Conservation (phyloP, 208 protist genomes). For the Vickermania spadyakhi region DNA sequence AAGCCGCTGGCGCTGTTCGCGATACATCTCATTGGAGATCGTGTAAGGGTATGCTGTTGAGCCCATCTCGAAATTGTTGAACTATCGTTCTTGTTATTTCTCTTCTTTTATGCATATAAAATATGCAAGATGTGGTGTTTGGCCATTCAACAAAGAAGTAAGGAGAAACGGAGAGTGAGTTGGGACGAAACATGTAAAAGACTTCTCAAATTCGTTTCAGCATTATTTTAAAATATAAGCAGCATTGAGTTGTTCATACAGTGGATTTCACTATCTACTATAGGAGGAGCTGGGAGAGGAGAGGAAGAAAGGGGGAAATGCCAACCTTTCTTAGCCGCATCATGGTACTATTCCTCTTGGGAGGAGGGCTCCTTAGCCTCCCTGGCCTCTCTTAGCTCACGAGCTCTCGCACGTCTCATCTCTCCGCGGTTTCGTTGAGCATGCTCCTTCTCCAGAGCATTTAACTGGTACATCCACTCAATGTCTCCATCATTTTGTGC, state of each 20-base stretch:
- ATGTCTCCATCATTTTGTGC: neutral
- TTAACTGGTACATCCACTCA: neutral
- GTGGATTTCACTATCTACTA: too few relatives aligned
- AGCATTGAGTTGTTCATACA: too few relatives aligned
- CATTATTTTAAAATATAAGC: too few relatives aligned
- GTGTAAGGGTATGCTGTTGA: conserved; percentile 64
- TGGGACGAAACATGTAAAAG: too few relatives aligned
- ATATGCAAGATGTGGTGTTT: neutral
- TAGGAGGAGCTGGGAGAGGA: too few relatives aligned
- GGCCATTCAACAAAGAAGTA: neutral
- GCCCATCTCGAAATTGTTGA: conserved; percentile 5
- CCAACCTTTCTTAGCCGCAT: too few relatives aligned
- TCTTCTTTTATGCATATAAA: conserved; percentile 6
- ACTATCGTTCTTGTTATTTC: conserved; percentile 6
- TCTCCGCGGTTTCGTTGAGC: conserved; percentile 1
- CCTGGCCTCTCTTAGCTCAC: too few relatives aligned
- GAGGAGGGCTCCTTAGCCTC: too few relatives aligned
- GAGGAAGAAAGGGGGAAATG: too few relatives aligned
- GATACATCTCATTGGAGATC: conserved; percentile 71
- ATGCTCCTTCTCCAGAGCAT: conserved; percentile 2
- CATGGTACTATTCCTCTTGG: too few relatives aligned
- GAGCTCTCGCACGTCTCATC: too few relatives aligned
- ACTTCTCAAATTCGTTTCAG: too few relatives aligned
- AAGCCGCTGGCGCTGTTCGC: conserved; percentile 76
- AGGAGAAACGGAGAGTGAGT: neutral